A percentile compares a stretch with the other conserved stretches of the same genome.
Evolutionary conservation across 2,329 filamentous ascomycete species (phyloP).

Genomic region (Cladosporium sp.): DNA sequence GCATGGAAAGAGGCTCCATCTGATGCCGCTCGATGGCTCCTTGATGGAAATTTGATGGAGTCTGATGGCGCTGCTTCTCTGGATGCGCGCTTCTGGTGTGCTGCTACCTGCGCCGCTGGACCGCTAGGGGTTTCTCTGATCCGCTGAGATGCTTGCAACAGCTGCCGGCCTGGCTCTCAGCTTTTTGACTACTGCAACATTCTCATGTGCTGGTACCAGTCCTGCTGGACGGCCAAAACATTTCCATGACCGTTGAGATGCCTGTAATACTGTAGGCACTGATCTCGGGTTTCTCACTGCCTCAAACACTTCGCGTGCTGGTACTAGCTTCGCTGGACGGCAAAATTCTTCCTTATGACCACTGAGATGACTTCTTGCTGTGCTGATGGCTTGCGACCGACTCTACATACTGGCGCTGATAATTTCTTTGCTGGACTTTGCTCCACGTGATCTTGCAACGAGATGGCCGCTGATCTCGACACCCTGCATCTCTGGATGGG

Average conservation of each 20-base stretch:
- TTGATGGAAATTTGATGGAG: not conserved
- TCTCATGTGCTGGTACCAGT: not conserved
- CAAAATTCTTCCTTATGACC: not conserved
- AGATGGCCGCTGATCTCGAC: too few species aligned
- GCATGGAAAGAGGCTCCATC: not conserved
- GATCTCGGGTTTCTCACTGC: not conserved
- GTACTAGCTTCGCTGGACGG: not conserved
- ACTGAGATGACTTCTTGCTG: not conserved
- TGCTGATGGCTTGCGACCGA: too few species aligned
- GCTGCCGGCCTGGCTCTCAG: too few species aligned
- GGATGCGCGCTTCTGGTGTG: too few species aligned
- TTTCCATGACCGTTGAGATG: not conserved
- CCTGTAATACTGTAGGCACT: not conserved
- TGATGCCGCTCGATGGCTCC: not conserved
- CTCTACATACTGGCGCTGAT: too few species aligned
- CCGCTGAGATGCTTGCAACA: too few species aligned
- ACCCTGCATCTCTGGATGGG: too few species aligned
- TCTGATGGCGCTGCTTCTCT: not conserved
- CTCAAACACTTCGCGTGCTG: not conserved
- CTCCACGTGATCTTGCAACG: too few species aligned
- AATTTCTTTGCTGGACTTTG: too few species aligned
- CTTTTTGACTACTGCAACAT: not conserved
- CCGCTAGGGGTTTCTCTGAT: too few species aligned
- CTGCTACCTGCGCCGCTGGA: too few species aligned
- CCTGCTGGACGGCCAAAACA: not conserved